A percentile compares a stretch with the other conserved stretches of the same genome.
Conservation (phyloP, 805 yeast genomes). For the Sugiyamaella marilandica region DNA sequence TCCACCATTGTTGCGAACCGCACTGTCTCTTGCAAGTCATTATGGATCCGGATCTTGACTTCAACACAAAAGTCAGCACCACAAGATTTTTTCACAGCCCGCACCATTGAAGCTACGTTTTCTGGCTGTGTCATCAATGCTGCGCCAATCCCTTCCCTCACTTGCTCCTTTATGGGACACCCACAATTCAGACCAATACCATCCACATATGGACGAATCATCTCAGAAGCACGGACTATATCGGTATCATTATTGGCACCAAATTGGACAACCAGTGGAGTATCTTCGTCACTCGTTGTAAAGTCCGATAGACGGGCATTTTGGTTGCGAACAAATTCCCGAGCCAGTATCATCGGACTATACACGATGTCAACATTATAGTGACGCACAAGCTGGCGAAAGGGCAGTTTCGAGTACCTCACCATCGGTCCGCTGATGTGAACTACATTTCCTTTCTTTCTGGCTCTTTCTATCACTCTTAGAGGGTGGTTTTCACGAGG, state of each 20-base stretch:
- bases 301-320: constrained; percentile 82
- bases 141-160: constrained; percentile 94
- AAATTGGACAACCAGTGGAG: constrained; percentile 79
- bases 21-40: constrained; percentile 66
- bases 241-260: constrained; percentile 86
- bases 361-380: constrained; percentile 79
- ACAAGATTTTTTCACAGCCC: constrained; percentile 69
- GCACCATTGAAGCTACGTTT: constrained; percentile 75
- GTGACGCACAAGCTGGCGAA: constrained; percentile 71
- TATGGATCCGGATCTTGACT: constrained; percentile 86
- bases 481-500: constrained; percentile 49
- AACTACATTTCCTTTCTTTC: constrained; percentile 48
- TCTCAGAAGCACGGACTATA: constrained; percentile 72
- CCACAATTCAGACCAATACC: constrained; percentile 96
- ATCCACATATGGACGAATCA: constrained; percentile 88
- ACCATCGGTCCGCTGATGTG: constrained; percentile 94
- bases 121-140: constrained; percentile 85
- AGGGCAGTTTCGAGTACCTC: constrained; percentile 88
- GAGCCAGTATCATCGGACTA: constrained; percentile 93
- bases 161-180: constrained; percentile 93
- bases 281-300: constrained; percentile 66
- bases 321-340: constrained; percentile 85
- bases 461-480: constrained; percentile 46
- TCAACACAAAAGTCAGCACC: constrained; percentile 74
- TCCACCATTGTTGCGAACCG: constrained; percentile 70